These are phyloP conservation scores for Pterocarpus santalinus DNA, from an alignment of 306 rosid genomes.

Conservation along the genomic window DNA sequence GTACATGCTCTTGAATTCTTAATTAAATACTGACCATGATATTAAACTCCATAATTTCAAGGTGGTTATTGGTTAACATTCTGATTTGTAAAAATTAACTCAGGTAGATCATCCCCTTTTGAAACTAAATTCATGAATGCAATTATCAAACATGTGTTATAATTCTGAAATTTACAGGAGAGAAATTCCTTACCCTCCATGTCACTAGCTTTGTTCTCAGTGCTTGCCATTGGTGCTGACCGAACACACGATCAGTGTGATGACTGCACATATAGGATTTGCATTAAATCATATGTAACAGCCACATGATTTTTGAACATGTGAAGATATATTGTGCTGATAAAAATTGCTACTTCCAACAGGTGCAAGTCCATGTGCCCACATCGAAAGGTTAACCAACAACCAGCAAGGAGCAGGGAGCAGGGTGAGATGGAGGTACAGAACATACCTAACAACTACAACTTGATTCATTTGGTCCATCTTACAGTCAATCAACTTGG, in stretches of 20 bases:
- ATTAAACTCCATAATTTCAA: conserved; percentile 3
- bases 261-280: conserved; percentile 66
- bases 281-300: conserved; percentile 26
- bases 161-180: conserved; percentile 6
- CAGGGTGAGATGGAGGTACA: conserved; percentile 1
- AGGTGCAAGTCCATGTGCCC: conserved; percentile 5
- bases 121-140: neutral
- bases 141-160: conserved; percentile 3
- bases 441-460: conserved; percentile 76
- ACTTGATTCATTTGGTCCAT: conserved; percentile 97
- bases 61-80: conserved; percentile 5
- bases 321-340: neutral
- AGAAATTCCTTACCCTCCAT: conserved; percentile 81
- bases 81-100: conserved; percentile 7
- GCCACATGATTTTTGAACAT: neutral
- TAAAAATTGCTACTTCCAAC: conserved; percentile 12
- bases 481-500: conserved; percentile 88
- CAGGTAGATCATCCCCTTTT: neutral
- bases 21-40: neutral
- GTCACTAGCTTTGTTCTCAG: conserved; percentile 76
- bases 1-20: conserved; percentile 14
- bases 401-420: neutral
- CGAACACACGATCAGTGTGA: conserved; percentile 74
- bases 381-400: neutral
- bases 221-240: conserved; percentile 81